Base-by-base conservation (phyloP, 257 asterid species). In the Solanum dulcamara region DNA sequence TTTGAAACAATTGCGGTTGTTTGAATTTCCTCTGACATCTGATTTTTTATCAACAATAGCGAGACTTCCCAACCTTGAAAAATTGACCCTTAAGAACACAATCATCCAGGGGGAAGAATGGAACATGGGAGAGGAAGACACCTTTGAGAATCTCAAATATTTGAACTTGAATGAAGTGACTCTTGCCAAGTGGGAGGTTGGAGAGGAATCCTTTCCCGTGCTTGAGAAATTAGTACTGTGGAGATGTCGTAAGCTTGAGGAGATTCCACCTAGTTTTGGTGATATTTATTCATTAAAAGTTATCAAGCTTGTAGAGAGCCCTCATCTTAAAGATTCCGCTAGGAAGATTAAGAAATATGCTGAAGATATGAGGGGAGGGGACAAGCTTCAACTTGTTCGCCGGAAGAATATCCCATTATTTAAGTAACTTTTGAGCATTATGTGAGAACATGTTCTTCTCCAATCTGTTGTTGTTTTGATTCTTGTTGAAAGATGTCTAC, bases 81-180 rank as follows among this genome's bases (percentile, higher is more conserved):
- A 5, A 1, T 7, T 84, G 10, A 0, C 2, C 53, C 55, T 85
- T 38, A 0, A 0, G 0, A 0, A 2, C 0, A 0, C 22, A 22
- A 72, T 67, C 68, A 10, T 85, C 6, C 11, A 42, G 5, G 72
- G 70, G 0, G 72, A 2, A 22, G 46, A 18, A n/a, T 70, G 80
- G 80, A 70, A 70, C 80, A 37, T 70, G 32, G 18, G 50, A 6
- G 51, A 70, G 50, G 80, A 70, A 20, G 10, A 35, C 20, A 70
- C 18, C 80, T 70, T 70, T 12, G 2, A 10, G 51, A 71, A 37
- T 20, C 80, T 71, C 51, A 71, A 71, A 71, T 71, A 0, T 37
- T 71, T 71, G 51, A 2, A 11, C 0, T 37, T 71, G 6, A 0
- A 0, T 1, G 0, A 0, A 20, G 11, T 22, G 20, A 37, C 2